Evolutionary conservation across 805 yeast species (phyloP).

Genomic region (Hanseniaspora nectarophila): DNA sequence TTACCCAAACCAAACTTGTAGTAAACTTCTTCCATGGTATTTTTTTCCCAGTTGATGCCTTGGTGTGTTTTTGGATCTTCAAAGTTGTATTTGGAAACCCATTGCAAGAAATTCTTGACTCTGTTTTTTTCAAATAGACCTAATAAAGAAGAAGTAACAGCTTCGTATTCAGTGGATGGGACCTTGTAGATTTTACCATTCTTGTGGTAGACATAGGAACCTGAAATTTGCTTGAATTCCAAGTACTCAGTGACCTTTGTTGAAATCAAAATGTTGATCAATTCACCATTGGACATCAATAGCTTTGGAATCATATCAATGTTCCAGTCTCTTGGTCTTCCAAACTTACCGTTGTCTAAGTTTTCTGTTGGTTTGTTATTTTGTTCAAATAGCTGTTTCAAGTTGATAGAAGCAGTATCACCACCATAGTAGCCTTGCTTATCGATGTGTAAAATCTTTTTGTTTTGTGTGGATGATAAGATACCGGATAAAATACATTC

Average conservation of each 20-base stretch:
- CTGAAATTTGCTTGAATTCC: slow-evolving; percentile 93
- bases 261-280: slow-evolving; percentile 87
- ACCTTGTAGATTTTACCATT: slow-evolving; percentile 87
- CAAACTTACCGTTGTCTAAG: slow-evolving; percentile 51
- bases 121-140: slow-evolving; percentile 93
- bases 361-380: slow-evolving; percentile 65
- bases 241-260: slow-evolving; percentile 92
- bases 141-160: slow-evolving; percentile 81
- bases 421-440: slow-evolving; percentile 94
- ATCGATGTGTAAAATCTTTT: slow-evolving; percentile 92
- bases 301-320: slow-evolving; percentile 94
- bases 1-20: slow-evolving; percentile 78
- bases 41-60: slow-evolving; percentile 71
- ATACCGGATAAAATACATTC: slow-evolving; percentile 92
- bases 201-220: slow-evolving; percentile 77
- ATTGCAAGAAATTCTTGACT: slow-evolving; percentile 84
- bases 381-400: slow-evolving; percentile 58
- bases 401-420: slow-evolving; percentile 73
- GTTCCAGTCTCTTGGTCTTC: slow-evolving; percentile 95
- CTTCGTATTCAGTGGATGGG: slow-evolving; percentile 85
- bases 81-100: slow-evolving; percentile 69
- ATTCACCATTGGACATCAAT: slow-evolving; percentile 93
- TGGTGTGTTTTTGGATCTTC: slow-evolving; percentile 71
- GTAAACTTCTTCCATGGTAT: slow-evolving; percentile 85
- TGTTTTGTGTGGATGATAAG: slow-evolving; percentile 83